Evolutionary conservation across 371 early-diverging fungal species (phyloP).

Genomic region (Actinomucor elegans): DNA sequence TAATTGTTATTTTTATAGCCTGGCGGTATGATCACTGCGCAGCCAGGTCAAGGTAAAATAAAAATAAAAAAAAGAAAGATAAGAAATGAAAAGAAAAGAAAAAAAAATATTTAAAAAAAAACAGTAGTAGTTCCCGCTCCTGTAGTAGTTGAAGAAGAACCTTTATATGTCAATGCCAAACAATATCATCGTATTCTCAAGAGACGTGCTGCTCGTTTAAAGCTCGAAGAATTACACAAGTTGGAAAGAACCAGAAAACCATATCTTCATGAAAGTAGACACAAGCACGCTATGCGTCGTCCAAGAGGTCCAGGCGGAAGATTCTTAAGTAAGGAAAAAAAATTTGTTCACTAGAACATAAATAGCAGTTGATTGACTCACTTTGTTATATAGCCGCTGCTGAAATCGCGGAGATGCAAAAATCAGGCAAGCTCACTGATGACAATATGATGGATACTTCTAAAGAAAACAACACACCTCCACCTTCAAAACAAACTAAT

Average conservation of each 20-base stretch:
- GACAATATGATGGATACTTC: constrained; percentile 2
- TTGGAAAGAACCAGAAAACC: constrained; percentile 61
- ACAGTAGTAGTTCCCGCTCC: constrained; percentile 15
- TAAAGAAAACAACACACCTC: constrained; percentile 9
- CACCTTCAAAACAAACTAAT: constrained; percentile 2
- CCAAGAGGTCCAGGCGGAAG: constrained; percentile 91
- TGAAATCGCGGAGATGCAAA: constrained; percentile 63
- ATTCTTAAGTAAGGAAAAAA: constrained; percentile 68
- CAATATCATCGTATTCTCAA: constrained; percentile 92
- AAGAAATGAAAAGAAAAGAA: constrained; percentile 15
- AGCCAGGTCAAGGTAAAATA: constrained; percentile 25
- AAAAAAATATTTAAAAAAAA: constrained; percentile 14
- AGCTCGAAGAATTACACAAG: constrained; percentile 60
- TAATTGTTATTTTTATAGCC: constrained; percentile 10
- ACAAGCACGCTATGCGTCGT: constrained; percentile 94
- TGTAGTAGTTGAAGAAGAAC: constrained; percentile 61
- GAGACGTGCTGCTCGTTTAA: constrained; percentile 73
- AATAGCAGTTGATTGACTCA: too few relatives aligned
- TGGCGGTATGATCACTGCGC: constrained; percentile 34
- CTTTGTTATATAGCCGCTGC: constrained; percentile 43
- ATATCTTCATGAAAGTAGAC: constrained; percentile 95
- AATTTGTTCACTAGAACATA: too few relatives aligned
- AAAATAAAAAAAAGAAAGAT: neutral
- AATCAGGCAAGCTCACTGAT: constrained; percentile 26
- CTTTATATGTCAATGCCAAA: constrained; percentile 91